phyloP scores from a whole-genome alignment of 345 rosid species.

The Crucihimalaya himalaica region DNA sequence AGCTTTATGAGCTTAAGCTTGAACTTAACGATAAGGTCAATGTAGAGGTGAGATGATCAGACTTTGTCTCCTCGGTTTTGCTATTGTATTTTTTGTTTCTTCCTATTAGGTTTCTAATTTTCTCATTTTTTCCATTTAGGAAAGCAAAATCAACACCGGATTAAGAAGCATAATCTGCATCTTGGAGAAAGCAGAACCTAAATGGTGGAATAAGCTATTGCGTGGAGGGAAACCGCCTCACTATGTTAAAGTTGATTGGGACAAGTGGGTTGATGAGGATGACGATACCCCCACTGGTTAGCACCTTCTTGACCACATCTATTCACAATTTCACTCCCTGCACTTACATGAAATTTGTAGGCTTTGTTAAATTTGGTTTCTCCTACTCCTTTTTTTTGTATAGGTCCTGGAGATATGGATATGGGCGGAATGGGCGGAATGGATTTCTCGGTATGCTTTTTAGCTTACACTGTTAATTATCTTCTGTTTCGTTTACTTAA shows the following conservation, averaged over 20 bases:
- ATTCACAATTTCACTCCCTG: neutral
- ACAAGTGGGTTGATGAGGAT: conserved; percentile 90
- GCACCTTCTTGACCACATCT: conserved; percentile 1
- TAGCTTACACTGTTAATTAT: neutral
- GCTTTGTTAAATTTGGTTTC: neutral
- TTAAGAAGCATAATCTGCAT: conserved; percentile 69
- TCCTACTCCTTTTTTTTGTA: conserved; percentile 1
- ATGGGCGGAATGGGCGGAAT: conserved; percentile 39
- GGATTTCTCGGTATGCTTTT: conserved; percentile 43
- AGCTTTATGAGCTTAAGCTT: conserved; percentile 65
- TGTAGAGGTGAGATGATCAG: conserved; percentile 59
- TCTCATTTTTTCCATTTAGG: conserved; percentile 36
- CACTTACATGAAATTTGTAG: neutral
- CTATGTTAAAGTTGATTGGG: conserved; percentile 87
- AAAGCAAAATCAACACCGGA: conserved; percentile 71
- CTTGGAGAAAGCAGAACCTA: conserved; percentile 72
- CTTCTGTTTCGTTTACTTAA: neutral
- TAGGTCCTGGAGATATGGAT: conserved; percentile 56
- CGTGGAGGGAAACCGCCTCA: conserved; percentile 71
- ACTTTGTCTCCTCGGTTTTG: neutral
- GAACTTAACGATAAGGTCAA: conserved; percentile 80
- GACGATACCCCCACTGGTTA: conserved; percentile 44
- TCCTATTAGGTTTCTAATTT: neutral
- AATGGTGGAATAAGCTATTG: conserved; percentile 75
- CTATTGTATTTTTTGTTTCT: neutral